Evolutionary conservation across 108 stramenopile genomes (phyloP).

Genomic region (Cyclotella baltica): DNA sequence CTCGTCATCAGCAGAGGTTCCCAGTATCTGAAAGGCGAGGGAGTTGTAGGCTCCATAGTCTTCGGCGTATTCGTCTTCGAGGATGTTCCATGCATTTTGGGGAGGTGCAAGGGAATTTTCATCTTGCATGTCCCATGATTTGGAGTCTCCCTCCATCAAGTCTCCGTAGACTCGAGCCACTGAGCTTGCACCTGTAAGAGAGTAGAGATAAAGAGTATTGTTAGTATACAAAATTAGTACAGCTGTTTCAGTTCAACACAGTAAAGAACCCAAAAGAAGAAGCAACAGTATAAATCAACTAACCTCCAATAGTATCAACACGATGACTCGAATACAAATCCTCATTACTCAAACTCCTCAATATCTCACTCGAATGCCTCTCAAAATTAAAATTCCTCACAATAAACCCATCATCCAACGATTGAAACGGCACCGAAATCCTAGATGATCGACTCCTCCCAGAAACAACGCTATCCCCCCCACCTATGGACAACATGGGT

Average conservation of each 20-base stretch:
- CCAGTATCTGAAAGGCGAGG: constrained; percentile 56
- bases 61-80: constrained; percentile 83
- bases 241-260: background rate
- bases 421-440: constrained; percentile 16
- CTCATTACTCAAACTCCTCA: constrained; percentile 52
- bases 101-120: constrained; percentile 22
- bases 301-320: constrained; percentile 44
- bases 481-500: constrained; percentile 35
- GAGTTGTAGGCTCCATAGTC: constrained; percentile 66
- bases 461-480: constrained; percentile 31
- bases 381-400: constrained; percentile 44
- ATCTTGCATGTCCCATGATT: constrained; percentile 49
- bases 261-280: background rate
- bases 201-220: background rate
- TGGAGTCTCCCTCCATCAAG: constrained; percentile 11
- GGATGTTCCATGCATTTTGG: constrained; percentile 76
- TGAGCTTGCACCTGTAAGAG: constrained; percentile 14
- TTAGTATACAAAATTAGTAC: background rate
- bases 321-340: constrained; percentile 50
- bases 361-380: constrained; percentile 44
- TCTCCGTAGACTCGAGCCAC: constrained; percentile 42
- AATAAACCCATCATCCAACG: constrained; percentile 55
- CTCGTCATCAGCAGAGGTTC: constrained; percentile 61
- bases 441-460: constrained; percentile 17
- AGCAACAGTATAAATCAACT: background rate